phyloP scores from a whole-genome alignment of 257 asterid species.

The Nicotiana paniculata region DNA sequence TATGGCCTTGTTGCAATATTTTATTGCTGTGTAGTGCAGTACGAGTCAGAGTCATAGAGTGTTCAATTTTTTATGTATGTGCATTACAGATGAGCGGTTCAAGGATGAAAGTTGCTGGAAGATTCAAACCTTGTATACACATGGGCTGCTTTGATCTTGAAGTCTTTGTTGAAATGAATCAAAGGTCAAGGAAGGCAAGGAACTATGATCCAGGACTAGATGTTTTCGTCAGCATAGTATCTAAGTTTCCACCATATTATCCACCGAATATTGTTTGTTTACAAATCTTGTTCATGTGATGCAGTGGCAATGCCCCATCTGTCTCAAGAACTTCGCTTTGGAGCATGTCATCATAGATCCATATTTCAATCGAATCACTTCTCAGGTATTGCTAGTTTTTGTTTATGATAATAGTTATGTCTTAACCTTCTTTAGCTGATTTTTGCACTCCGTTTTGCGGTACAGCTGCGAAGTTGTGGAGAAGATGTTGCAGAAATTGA shows the following conservation, averaged over 20 bases:
- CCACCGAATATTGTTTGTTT: not conserved
- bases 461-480: conserved; percentile 60
- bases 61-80: conserved; percentile 18
- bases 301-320: conserved; percentile 99
- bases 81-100: conserved; percentile 81
- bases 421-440: conserved; percentile 5
- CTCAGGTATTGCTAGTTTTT: conserved; percentile 46
- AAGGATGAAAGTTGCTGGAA: conserved; percentile 94
- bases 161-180: conserved; percentile 94
- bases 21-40: not conserved
- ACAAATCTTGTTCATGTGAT: conserved; percentile 24
- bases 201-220: not conserved
- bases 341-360: conserved; percentile 88
- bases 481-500: conserved; percentile 89
- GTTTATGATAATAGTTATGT: not conserved
- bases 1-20: not conserved
- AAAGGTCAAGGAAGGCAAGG: conserved; percentile 96
- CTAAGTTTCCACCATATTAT: conserved; percentile 7
- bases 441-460: not conserved
- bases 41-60: conserved; percentile 6
- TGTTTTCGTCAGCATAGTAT: not conserved
- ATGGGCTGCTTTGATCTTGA: conserved; percentile 99
- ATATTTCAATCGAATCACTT: conserved; percentile 72
- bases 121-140: conserved; percentile 86
- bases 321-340: conserved; percentile 87